Evolutionary conservation across 2,329 filamentous ascomycete species (phyloP), one percentile per base, ranked within the genome.

Genomic region (Xenosphaeropsis pyriputrescens): DNA sequence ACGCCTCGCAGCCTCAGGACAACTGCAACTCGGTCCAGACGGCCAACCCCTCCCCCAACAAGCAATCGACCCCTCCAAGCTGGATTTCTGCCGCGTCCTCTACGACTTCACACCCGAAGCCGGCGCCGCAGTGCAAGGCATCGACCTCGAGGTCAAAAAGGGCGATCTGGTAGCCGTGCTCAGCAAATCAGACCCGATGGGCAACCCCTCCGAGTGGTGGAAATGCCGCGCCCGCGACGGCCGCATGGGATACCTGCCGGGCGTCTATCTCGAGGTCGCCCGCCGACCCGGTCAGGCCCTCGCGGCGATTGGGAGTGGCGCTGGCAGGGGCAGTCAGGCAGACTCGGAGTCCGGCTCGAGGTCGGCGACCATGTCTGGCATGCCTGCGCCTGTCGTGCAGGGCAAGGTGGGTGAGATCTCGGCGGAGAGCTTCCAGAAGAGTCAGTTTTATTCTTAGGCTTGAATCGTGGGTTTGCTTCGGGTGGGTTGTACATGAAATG

Each of bases 191-290:
- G 91, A 98, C 51, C 91, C 91, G 1, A 74, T 89, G 53, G 91
- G 91, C 32, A 86, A 91, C 50, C 75, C 85, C 4, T 91, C 83
- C 37, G 89, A 98, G 55, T 98, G 91, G 91, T 98, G 91, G 91
- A 77, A 81, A 47, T 98, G 93, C 60, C 74, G 91, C 39, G 82
- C 89, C 12, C 72, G 91, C 43, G 86, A 96, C 55, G 88, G 86
- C 34, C 72, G 85, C 18, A 79, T 94, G 50, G 91, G 91, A 6
- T 98, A 96, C 55, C 69, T 98, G 5, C 91, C 93, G 2, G 77
- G 80, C 1, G 88, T 86, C 1, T 98, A 95, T 53, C 70, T 98
- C 18, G 85, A 94, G 59, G 72, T 91, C 35, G 64, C 75, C 18
- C 66, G 68, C 50, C 63, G 68, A 36, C 67, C 72, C 0, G 64